These are phyloP conservation scores for Chernovozyma aurita DNA, from an alignment of 1,139 yeast genomes.

Conservation along the genomic window DNA sequence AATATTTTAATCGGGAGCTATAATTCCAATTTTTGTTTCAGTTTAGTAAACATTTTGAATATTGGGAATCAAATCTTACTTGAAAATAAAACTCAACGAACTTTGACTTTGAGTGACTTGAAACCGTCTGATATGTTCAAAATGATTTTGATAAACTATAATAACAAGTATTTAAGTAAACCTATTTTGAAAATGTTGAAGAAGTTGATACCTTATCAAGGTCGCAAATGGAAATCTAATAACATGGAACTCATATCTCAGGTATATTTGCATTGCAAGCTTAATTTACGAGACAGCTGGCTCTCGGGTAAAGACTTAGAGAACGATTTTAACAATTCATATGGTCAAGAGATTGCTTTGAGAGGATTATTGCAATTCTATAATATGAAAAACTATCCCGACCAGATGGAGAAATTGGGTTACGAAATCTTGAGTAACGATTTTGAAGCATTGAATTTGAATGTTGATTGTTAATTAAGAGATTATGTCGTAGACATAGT, in stretches of 20 bases:
- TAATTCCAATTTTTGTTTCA: conserved; percentile 42
- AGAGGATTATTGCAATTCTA: conserved; percentile 78
- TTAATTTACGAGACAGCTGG: conserved; percentile 83
- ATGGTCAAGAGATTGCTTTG: conserved; percentile 82
- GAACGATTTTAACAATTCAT: conserved; percentile 70
- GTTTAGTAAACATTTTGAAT: conserved; percentile 41
- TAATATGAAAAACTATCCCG: conserved; percentile 56
- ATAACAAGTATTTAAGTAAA: conserved; percentile 58
- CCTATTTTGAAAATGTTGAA: conserved; percentile 74
- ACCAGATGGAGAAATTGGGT: conserved; percentile 52
- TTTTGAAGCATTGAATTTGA: conserved; percentile 18
- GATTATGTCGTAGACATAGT: not conserved
- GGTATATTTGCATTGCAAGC: conserved; percentile 70
- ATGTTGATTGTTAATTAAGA: conserved; percentile 11
- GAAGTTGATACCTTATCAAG: conserved; percentile 83
- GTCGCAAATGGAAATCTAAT: conserved; percentile 88
- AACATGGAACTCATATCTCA: conserved; percentile 93
- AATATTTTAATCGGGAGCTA: conserved; percentile 27
- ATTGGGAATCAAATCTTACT: conserved; percentile 42
- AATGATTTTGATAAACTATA: conserved; percentile 43
- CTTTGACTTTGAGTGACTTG: conserved; percentile 49
- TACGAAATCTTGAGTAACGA: conserved; percentile 33
- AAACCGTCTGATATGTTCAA: conserved; percentile 51
- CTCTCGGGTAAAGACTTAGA: conserved; percentile 79
- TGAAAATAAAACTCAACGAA: conserved; percentile 48